Conservation (phyloP, 495 filamentous ascomycete genomes). For the Penicillium pancosmium region DNA sequence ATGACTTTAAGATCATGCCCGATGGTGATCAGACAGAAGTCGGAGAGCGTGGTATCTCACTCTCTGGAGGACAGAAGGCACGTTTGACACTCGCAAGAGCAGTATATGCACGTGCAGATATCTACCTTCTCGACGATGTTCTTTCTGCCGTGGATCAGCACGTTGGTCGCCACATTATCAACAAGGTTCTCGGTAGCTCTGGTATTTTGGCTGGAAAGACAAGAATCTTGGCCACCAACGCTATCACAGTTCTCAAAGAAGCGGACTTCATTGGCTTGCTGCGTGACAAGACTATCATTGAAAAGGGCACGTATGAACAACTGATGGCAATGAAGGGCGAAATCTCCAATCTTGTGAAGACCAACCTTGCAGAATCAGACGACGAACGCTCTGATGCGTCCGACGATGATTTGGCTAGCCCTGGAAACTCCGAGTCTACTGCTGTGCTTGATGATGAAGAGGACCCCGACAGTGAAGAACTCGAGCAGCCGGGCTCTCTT, state of each 20-base stretch:
- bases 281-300: slow-evolving; percentile 79
- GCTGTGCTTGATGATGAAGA: slow-evolving; percentile 56
- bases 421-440: slow-evolving; percentile 54
- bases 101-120: slow-evolving; percentile 95
- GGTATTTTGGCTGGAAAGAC: slow-evolving; percentile 87
- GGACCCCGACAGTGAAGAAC: slow-evolving; percentile 66
- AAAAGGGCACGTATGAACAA: slow-evolving; percentile 87
- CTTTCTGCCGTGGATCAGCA: slow-evolving; percentile 97
- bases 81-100: slow-evolving; percentile 92
- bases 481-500: slow-evolving; percentile 71
- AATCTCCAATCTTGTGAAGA: slow-evolving; percentile 82
- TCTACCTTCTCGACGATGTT: slow-evolving; percentile 93
- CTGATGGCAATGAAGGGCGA: slow-evolving; percentile 92
- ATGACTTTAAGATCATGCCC: slow-evolving; percentile 90
- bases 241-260: slow-evolving; percentile 88
- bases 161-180: slow-evolving; percentile 91
- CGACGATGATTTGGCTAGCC: slow-evolving; percentile 51
- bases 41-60: slow-evolving; percentile 93
- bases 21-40: slow-evolving; percentile 98
- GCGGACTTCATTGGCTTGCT: slow-evolving; percentile 83
- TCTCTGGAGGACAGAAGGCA: slow-evolving; percentile 97
- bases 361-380: slow-evolving; percentile 66
- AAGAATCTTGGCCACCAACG: slow-evolving; percentile 92
- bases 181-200: slow-evolving; percentile 83
- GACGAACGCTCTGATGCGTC: slow-evolving; percentile 61